These are phyloP conservation scores for Amanita muscaria DNA, from an alignment of 768 basidiomycete genomes.

Conservation along the genomic window DNA sequence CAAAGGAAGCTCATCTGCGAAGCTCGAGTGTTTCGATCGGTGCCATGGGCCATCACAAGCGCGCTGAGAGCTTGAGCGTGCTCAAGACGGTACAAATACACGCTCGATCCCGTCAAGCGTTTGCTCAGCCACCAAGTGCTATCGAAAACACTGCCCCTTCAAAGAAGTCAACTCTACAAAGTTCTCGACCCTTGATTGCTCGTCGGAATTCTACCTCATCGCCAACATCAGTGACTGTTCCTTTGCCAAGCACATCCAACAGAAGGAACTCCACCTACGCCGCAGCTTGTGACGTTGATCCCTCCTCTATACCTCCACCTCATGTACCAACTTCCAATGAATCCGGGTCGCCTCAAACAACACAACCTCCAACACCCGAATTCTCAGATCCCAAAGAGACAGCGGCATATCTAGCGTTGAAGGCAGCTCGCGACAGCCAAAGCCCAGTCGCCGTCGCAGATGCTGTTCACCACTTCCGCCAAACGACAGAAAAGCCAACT, in stretches of 20 bases:
- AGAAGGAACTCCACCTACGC: constrained; percentile 11
- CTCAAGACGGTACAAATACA: constrained; percentile 58
- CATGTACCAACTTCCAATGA: constrained; percentile 15
- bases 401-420: constrained; percentile 18
- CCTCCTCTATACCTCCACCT: constrained; percentile 10
- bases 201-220: constrained; percentile 42
- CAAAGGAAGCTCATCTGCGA: constrained; percentile 35
- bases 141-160: constrained; percentile 11
- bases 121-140: constrained; percentile 25
- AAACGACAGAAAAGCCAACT: constrained; percentile 23
- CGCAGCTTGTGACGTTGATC: background rate
- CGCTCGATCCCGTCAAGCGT: constrained; percentile 51
- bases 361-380: constrained; percentile 6
- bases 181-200: constrained; percentile 26
- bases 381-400: constrained; percentile 1
- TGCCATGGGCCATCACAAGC: constrained; percentile 30
- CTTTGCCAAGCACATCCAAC: background rate
- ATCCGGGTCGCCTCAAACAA: constrained; percentile 13
- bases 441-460: constrained; percentile 23
- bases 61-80: constrained; percentile 41
- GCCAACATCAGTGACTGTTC: background rate
- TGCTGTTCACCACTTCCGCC: constrained; percentile 28
- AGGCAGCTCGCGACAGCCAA: constrained; percentile 17
- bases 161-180: background rate
- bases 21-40: constrained; percentile 52